Conservation (phyloP, 345 rosid genomes). For the Salix caprea region DNA sequence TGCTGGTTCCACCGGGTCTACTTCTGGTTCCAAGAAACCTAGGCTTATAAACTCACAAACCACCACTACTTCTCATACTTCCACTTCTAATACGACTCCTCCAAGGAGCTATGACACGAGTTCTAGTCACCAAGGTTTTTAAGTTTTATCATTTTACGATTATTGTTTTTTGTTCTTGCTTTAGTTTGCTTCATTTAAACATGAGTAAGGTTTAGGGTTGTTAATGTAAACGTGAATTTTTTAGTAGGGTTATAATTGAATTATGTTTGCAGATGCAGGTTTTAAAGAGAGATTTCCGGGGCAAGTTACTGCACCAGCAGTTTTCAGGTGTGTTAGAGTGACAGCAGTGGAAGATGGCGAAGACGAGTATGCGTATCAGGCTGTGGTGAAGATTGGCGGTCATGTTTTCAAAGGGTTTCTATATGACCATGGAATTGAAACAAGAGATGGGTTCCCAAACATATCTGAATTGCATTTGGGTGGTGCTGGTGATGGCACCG, state of each 20-base stretch:
- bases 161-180: neutral
- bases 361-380: constrained; percentile 90
- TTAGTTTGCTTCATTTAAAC: neutral
- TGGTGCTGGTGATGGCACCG: constrained; percentile 37
- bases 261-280: constrained; percentile 43
- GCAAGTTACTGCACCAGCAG: constrained; percentile 80
- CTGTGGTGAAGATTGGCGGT: constrained; percentile 83
- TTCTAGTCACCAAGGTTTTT: constrained; percentile 83
- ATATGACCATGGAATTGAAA: constrained; percentile 77
- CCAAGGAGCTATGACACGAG: constrained; percentile 89
- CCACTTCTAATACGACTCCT: constrained; percentile 82
- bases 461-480: constrained; percentile 88
- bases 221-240: neutral
- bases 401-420: constrained; percentile 88
- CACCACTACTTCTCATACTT: constrained; percentile 79
- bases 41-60: constrained; percentile 59
- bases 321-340: constrained; percentile 90
- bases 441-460: constrained; percentile 67
- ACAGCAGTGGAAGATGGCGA: constrained; percentile 90
- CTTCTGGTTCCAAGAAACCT: constrained; percentile 78
- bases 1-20: constrained; percentile 71
- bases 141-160: neutral
- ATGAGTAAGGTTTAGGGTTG: neutral
- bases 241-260: constrained; percentile 27
- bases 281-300: constrained; percentile 65